These are phyloP conservation scores for Ailanthus altissimus DNA, from an alignment of 345 rosid species.

Conservation along the genomic window DNA sequence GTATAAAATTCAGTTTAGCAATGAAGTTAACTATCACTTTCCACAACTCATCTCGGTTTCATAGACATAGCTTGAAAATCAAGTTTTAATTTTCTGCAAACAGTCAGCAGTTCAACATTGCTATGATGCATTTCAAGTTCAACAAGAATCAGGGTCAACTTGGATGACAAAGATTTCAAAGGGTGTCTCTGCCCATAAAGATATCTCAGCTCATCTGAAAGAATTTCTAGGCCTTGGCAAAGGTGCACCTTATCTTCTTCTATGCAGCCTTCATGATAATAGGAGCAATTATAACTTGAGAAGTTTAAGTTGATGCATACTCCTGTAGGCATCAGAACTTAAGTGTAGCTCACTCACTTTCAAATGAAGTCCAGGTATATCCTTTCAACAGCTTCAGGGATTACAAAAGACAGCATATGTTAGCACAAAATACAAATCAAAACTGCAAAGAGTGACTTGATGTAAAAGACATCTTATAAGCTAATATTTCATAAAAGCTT, in stretches of 20 bases:
- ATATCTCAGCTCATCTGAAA: slow-evolving; percentile 13
- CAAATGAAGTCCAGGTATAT: neutral
- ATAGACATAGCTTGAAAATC: no score
- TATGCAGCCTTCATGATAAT: neutral
- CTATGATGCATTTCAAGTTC: neutral
- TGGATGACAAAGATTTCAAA: no score
- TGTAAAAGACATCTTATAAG: neutral
- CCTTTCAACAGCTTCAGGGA: neutral
- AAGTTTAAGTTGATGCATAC: neutral
- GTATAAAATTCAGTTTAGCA: no score
- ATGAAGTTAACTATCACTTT: no score
- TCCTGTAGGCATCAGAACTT: neutral
- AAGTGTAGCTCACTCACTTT: neutral
- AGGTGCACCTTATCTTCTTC: slow-evolving; percentile 14
- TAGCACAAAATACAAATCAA: neutral
- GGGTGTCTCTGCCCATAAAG: slow-evolving; percentile 1
- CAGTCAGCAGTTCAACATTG: neutral
- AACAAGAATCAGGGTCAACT: slow-evolving; percentile 1
- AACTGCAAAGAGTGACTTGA: neutral
- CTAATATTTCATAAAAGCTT: neutral
- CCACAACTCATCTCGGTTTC: no score
- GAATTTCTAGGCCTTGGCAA: slow-evolving; percentile 1
- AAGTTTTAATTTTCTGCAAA: no score
- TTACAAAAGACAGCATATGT: neutral
- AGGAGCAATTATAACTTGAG: neutral